Evolutionary conservation across 225 moss, liverwort and hornwort species (phyloP).

Genomic region (Pleurozium schreberi): DNA sequence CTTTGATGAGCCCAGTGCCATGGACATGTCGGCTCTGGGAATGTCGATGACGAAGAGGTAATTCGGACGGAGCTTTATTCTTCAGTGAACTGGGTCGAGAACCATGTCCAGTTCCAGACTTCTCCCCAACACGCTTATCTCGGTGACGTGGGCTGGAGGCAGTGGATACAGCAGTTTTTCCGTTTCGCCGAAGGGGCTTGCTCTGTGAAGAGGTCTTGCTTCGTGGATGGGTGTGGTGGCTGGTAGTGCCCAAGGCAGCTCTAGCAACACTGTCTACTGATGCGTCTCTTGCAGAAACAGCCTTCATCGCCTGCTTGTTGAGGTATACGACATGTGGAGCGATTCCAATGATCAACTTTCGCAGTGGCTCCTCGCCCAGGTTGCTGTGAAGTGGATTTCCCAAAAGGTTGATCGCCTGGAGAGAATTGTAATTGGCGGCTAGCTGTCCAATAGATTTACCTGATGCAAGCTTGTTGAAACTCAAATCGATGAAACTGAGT

Average conservation of each 20-base stretch:
- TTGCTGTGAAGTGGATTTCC: constrained; percentile 78
- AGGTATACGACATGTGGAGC: constrained; percentile 71
- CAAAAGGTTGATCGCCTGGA: constrained; percentile 70
- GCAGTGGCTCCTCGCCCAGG: constrained; percentile 71
- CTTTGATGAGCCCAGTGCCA: background rate
- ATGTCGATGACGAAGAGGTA: constrained; percentile 22
- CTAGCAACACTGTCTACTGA: constrained; percentile 56
- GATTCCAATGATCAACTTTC: constrained; percentile 56
- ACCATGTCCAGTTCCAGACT: constrained; percentile 1
- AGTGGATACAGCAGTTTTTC: constrained; percentile 1
- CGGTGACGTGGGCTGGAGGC: constrained; percentile 3
- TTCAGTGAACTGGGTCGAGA: constrained; percentile 15
- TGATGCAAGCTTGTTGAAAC: constrained; percentile 71
- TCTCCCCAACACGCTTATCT: constrained; percentile 13
- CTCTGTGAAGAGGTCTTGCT: constrained; percentile 32
- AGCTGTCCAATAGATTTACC: constrained; percentile 67
- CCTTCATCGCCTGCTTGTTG: constrained; percentile 75
- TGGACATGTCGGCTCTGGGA: constrained; percentile 6
- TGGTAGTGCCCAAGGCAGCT: constrained; percentile 46
- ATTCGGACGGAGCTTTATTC: constrained; percentile 5
- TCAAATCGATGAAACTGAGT: constrained; percentile 65
- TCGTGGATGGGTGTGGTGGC: constrained; percentile 33
- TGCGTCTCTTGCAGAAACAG: constrained; percentile 56
- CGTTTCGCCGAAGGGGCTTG: constrained; percentile 18
- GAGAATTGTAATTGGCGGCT: constrained; percentile 83